phyloP scores from a whole-genome alignment of 2,329 filamentous ascomycete species.

The Fusarium zealandicum region DNA sequence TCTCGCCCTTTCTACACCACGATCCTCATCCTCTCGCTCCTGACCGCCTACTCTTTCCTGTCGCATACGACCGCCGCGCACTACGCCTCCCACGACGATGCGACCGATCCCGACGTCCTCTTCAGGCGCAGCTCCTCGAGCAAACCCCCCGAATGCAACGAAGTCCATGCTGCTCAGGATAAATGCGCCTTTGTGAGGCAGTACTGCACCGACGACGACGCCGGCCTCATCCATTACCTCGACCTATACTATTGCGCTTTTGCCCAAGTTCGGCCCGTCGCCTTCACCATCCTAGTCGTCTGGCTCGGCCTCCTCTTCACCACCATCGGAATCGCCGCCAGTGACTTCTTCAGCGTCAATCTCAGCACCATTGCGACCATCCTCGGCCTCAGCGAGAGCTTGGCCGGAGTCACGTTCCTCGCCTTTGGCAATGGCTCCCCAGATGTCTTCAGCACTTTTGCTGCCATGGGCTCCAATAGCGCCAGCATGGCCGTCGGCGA shows the following conservation, averaged over 20 bases:
- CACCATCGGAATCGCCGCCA: slow-evolving; percentile 96
- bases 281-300: slow-evolving; percentile 77
- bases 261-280: slow-evolving; percentile 71
- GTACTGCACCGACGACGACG: slow-evolving; percentile 88
- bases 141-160: slow-evolving; percentile 68
- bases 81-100: slow-evolving; percentile 13
- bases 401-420: slow-evolving; percentile 94
- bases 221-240: slow-evolving; percentile 88
- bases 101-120: slow-evolving; percentile 23
- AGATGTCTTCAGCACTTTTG: slow-evolving; percentile 98
- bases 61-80: slow-evolving; percentile 31
- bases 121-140: slow-evolving; percentile 39
- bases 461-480: slow-evolving; percentile 95
- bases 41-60: slow-evolving; percentile 56
- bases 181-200: slow-evolving; percentile 85
- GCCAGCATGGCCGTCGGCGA: slow-evolving; percentile 97
- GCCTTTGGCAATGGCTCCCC: slow-evolving; percentile 98
- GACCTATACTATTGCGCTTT: slow-evolving; percentile 89
- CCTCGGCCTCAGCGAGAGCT: slow-evolving; percentile 91
- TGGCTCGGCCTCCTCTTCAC: slow-evolving; percentile 94
- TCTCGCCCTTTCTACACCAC: slow-evolving; percentile 59
- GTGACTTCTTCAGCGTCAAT: slow-evolving; percentile 98
- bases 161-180: slow-evolving; percentile 78
- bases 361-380: slow-evolving; percentile 90
- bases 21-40: slow-evolving; percentile 54